Percentiles rank a stretch among this genome's conserved stretches.
Evolutionary conservation across 108 stramenopile species (phyloP).

Genomic region (Schizochytrium sp.): DNA sequence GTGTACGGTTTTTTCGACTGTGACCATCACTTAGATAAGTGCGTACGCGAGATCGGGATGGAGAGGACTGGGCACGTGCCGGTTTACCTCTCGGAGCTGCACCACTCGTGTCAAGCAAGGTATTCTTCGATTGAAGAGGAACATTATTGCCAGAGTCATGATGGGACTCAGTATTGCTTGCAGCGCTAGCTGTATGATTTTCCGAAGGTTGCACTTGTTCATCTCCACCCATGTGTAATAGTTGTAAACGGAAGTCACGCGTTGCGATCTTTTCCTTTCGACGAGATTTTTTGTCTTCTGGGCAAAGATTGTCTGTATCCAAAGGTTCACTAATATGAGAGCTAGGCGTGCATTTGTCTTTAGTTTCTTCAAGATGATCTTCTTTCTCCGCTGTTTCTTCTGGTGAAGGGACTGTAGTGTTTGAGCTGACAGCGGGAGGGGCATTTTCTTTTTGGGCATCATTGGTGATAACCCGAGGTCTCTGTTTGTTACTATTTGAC

Average conservation of each 20-base stretch:
- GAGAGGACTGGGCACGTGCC: slow-evolving; percentile 30
- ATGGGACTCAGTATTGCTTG: neutral
- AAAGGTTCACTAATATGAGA: neutral
- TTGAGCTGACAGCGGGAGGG: neutral
- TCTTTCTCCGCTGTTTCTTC: no score
- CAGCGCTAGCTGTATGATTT: neutral
- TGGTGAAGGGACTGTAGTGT: no score
- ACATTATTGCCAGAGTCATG: neutral
- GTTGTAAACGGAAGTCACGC: slow-evolving; percentile 26
- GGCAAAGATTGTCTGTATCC: slow-evolving; percentile 1
- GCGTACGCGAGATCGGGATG: slow-evolving; percentile 10
- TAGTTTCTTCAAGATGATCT: no score
- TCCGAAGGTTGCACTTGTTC: neutral
- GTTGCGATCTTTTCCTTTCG: neutral
- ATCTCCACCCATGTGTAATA: slow-evolving; percentile 1
- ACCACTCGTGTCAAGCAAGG: neutral
- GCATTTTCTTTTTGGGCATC: neutral
- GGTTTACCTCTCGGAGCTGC: neutral
- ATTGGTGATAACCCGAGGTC: neutral
- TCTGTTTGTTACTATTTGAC: neutral
- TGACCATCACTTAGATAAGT: slow-evolving; percentile 45
- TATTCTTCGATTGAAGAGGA: neutral
- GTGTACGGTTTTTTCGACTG: neutral
- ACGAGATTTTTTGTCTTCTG: neutral
- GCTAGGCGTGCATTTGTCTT: no score